A percentile compares a stretch with the other conserved stretches of the same genome.
phyloP scores from a whole-genome alignment of 495 filamentous ascomycete genomes.

The Tuber melanosporum region DNA sequence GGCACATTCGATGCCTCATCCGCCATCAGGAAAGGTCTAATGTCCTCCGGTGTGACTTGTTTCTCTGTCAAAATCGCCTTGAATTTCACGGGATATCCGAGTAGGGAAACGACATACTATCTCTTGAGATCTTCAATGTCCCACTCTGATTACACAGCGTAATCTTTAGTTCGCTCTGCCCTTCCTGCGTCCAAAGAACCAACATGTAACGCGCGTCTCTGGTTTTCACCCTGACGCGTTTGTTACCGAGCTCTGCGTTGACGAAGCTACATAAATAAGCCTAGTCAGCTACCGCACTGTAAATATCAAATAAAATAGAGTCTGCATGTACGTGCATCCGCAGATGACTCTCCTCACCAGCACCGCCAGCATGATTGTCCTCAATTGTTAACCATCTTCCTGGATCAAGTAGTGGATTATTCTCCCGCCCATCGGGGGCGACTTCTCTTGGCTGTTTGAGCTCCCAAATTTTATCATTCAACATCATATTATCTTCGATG shows the following conservation, averaged over 20 bases:
- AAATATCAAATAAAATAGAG: neutral
- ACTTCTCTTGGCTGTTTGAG: neutral
- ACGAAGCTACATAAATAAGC: neutral
- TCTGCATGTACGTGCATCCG: neutral
- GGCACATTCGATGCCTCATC: neutral
- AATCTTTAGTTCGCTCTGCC: constrained; percentile 4
- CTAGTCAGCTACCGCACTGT: neutral
- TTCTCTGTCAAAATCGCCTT: neutral
- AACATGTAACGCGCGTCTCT: neutral
- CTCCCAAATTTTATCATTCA: neutral
- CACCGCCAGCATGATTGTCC: constrained; percentile 11
- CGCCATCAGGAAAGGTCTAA: neutral
- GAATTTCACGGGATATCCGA: neutral
- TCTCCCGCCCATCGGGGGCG: neutral
- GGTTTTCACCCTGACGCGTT: neutral
- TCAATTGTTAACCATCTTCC: constrained; percentile 24
- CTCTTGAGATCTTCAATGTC: neutral
- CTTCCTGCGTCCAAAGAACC: neutral
- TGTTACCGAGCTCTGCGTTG: neutral
- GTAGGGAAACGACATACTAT: neutral
- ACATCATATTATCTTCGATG: neutral
- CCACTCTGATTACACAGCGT: constrained; percentile 8
- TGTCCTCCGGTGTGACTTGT: neutral
- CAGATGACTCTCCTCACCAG: neutral
- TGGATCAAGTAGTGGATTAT: constrained; percentile 38